Evolutionary conservation across 176 grass and related monocot species (phyloP).

Genomic region (Zea luxurians): DNA sequence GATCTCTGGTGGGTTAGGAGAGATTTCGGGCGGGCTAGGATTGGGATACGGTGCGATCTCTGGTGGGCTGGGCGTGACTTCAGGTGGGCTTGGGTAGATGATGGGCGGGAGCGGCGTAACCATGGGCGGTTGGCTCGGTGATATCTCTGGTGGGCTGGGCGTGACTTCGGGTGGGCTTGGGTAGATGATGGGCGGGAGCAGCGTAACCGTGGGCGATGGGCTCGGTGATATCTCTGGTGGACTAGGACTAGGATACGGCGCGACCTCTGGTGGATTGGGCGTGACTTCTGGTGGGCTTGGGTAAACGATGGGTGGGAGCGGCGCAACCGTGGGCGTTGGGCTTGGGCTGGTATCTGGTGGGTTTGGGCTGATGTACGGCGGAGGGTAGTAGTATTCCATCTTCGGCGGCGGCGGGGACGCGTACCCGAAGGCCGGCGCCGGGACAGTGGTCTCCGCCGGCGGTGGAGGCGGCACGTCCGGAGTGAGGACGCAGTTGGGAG

Average conservation of each 20-base stretch:
- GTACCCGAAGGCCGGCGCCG: conserved; percentile 28
- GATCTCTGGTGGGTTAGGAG: conserved; percentile 36
- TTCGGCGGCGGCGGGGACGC: conserved; percentile 32
- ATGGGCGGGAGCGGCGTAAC: too few species aligned
- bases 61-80: too few species aligned
- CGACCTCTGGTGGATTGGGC: conserved; percentile 25
- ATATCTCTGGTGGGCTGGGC: too few species aligned
- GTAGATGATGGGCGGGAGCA: too few species aligned
- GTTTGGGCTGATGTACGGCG: conserved; percentile 21
- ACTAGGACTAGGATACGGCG: too few species aligned
- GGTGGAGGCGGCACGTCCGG: conserved; percentile 37
- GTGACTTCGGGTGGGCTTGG: too few species aligned
- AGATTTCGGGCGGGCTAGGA: conserved; percentile 26
- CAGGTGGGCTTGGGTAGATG: too few species aligned
- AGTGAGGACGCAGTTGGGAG: conserved; percentile 48
- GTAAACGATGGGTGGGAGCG: background rate
- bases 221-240: too few species aligned
- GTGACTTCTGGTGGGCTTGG: conserved; percentile 33
- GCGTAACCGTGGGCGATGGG: too few species aligned
- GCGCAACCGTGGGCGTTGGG: background rate
- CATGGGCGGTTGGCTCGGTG: too few species aligned
- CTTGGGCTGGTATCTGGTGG: conserved; percentile 24
- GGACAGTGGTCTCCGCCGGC: conserved; percentile 22
- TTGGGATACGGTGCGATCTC: too few species aligned
- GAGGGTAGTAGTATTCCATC: conserved; percentile 17